Conservation (phyloP, 2,329 filamentous ascomycete species). For the Paracamarosporium sp. region DNA sequence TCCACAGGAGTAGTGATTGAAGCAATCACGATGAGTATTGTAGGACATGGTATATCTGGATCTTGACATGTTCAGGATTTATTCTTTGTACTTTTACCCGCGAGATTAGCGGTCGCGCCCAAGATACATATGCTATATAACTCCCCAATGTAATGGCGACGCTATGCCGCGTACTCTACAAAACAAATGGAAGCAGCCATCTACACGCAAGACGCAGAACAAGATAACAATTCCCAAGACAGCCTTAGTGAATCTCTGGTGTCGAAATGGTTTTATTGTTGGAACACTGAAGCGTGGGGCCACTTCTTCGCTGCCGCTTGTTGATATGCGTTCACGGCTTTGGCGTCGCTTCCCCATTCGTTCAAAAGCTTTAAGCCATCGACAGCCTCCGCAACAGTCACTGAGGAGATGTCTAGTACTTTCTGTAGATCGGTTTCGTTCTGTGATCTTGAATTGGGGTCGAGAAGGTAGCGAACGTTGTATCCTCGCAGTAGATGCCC, state of each 20-base stretch:
- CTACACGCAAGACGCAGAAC: not conserved
- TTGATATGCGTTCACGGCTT: constrained; percentile 58
- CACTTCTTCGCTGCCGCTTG: constrained; percentile 48
- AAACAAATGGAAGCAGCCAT: not conserved
- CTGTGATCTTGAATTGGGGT: constrained; percentile 61
- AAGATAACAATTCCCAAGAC: not conserved
- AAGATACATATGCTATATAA: constrained; percentile 3
- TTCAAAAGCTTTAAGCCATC: constrained; percentile 60
- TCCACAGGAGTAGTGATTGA: too few relatives aligned
- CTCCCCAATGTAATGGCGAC: not conserved
- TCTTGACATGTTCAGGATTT: too few relatives aligned
- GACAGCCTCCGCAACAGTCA: constrained; percentile 64
- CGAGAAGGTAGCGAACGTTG: constrained; percentile 65
- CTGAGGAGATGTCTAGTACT: constrained; percentile 60
- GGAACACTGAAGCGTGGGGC: constrained; percentile 47
- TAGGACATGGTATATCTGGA: too few relatives aligned
- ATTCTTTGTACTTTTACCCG: not conserved
- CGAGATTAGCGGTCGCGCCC: not conserved
- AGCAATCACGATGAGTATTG: too few relatives aligned
- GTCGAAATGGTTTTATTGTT: constrained; percentile 13
- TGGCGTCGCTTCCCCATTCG: constrained; percentile 58
- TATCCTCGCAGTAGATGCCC: constrained; percentile 70
- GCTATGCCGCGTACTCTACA: constrained; percentile 8
- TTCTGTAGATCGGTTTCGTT: constrained; percentile 69
- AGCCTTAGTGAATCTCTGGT: not conserved